Conservation (phyloP, 306 rosid species). For the Sicyos baderoa region DNA sequence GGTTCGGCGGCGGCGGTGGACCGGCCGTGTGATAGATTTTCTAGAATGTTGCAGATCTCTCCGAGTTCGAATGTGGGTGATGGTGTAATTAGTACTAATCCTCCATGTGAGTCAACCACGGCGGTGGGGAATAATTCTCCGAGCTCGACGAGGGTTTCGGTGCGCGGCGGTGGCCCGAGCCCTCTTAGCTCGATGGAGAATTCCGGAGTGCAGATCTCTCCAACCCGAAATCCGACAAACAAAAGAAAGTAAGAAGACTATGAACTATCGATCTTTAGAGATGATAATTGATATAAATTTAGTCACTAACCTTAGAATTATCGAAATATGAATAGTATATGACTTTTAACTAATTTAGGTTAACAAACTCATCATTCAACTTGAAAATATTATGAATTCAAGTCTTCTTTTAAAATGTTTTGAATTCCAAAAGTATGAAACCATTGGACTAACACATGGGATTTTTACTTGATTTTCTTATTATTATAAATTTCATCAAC, state of each 20-base stretch:
- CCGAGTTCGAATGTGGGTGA: conserved; percentile 36
- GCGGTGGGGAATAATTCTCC: background rate
- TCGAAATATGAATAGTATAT: background rate
- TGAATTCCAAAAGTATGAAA: too few relatives aligned
- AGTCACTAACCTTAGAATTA: too few relatives aligned
- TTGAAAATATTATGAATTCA: too few relatives aligned
- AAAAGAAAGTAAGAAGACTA: conserved; percentile 52
- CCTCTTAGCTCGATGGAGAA: conserved; percentile 39
- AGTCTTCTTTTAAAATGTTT: too few relatives aligned
- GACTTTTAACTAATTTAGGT: too few relatives aligned
- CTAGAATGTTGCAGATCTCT: conserved; percentile 86
- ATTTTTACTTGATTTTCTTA: background rate
- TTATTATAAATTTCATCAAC: background rate
- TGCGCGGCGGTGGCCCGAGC: conserved; percentile 10
- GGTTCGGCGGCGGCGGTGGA: conserved; percentile 16
- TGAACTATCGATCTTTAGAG: background rate
- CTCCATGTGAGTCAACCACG: background rate
- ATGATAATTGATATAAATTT: too few relatives aligned
- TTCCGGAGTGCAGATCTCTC: conserved; percentile 70
- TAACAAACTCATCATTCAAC: too few relatives aligned
- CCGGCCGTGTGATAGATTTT: conserved; percentile 48
- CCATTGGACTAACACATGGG: background rate
- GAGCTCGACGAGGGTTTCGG: background rate
- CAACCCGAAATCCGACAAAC: conserved; percentile 70
- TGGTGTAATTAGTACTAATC: conserved; percentile 1